These are phyloP conservation scores for Clonostachys sp. DNA, from an alignment of 2,329 filamentous ascomycete species.

Conservation along the genomic window DNA sequence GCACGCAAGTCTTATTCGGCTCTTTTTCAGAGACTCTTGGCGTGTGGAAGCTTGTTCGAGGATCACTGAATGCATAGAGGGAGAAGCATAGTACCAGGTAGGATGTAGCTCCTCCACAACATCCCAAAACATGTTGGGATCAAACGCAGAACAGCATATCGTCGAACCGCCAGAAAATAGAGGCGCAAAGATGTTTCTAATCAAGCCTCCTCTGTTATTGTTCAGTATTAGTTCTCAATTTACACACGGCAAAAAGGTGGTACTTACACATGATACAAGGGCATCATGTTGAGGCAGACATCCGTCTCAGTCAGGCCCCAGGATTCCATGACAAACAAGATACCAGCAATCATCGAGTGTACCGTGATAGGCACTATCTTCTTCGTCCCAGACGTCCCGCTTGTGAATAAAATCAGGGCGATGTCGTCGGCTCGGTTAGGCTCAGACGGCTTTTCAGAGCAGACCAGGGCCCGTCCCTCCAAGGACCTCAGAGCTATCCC, in stretches of 20 bases:
- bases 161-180: slow-evolving; percentile 48
- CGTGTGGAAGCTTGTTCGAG: slow-evolving; percentile 37
- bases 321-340: slow-evolving; percentile 46
- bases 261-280: slow-evolving; percentile 49
- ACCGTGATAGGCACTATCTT: slow-evolving; percentile 50
- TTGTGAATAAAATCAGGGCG: slow-evolving; percentile 50
- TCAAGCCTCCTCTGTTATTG: slow-evolving; percentile 39
- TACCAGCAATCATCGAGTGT: slow-evolving; percentile 44
- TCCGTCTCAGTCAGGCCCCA: slow-evolving; percentile 43
- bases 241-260: background rate
- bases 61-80: slow-evolving; percentile 52
- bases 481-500: slow-evolving; percentile 22
- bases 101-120: slow-evolving; percentile 38
- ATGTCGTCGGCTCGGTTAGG: slow-evolving; percentile 40
- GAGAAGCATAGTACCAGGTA: slow-evolving; percentile 56
- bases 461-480: slow-evolving; percentile 5
- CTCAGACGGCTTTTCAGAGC: slow-evolving; percentile 1
- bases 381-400: slow-evolving; percentile 53
- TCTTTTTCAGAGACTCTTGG: slow-evolving; percentile 30
- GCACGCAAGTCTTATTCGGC: slow-evolving; percentile 45
- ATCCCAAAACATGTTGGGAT: slow-evolving; percentile 52
- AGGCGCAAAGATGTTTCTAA: slow-evolving; percentile 50
- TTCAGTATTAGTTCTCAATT: background rate
- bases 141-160: slow-evolving; percentile 49
- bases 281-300: slow-evolving; percentile 56